These are phyloP conservation scores for Taphrina wiesneri DNA, from an alignment of 1,139 yeast genomes.

Conservation along the genomic window DNA sequence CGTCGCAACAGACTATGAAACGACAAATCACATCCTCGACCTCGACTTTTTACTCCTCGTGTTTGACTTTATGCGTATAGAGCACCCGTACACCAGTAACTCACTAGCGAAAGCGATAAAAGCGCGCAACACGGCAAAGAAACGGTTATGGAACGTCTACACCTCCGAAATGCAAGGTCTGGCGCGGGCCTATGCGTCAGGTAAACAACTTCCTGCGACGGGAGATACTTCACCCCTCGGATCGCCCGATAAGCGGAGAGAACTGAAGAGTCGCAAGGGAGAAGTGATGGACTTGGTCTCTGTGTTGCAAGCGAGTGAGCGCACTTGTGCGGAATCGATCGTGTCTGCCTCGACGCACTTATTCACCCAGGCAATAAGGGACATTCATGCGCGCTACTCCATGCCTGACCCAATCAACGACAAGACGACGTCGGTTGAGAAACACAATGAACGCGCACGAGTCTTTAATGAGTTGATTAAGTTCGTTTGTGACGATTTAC, in stretches of 20 bases:
- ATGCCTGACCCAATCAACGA: conserved; percentile 31
- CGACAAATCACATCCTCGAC: conserved; percentile 19
- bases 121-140: conserved; percentile 22
- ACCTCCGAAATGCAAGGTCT: conserved; percentile 32
- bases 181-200: conserved; percentile 19
- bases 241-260: background rate
- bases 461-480: conserved; percentile 26
- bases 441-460: conserved; percentile 29
- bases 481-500: conserved; percentile 17
- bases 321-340: conserved; percentile 24
- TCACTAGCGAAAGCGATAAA: conserved; percentile 17
- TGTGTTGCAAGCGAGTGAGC: conserved; percentile 9
- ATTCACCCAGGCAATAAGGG: conserved; percentile 11
- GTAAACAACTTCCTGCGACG: conserved; percentile 14
- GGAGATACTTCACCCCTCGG: background rate
- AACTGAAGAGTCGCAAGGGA: background rate
- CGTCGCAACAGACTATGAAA: conserved; percentile 17
- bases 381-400: conserved; percentile 18
- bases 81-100: conserved; percentile 31
- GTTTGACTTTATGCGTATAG: conserved; percentile 23
- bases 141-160: conserved; percentile 19
- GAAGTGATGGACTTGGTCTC: background rate
- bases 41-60: conserved; percentile 13
- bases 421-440: conserved; percentile 24
- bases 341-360: conserved; percentile 21